Evolutionary conservation across 129 eudicot species (phyloP).

Genomic region (Lactuca sativa): DNA sequence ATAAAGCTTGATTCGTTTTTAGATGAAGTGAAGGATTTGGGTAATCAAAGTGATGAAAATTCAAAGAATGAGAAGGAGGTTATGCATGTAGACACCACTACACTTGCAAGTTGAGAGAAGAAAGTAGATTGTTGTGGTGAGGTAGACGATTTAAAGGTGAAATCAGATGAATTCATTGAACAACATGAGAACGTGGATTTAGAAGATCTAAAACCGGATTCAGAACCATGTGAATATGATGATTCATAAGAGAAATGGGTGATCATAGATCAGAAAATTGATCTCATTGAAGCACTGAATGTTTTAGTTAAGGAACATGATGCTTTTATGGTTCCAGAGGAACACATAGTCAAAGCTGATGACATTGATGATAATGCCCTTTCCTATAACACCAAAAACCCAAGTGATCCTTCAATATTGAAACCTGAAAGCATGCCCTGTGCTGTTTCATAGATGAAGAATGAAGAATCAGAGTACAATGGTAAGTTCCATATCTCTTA

Average conservation of each 20-base stretch:
- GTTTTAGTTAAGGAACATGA: neutral
- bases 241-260: neutral
- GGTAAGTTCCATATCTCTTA: conserved; percentile 10
- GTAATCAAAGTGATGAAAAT: conserved; percentile 5
- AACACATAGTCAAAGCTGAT: conserved; percentile 9
- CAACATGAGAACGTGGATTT: neutral
- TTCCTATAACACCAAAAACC: neutral
- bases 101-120: neutral
- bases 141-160: neutral
- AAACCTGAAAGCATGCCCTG: neutral
- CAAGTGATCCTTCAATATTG: neutral
- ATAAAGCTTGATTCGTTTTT: conserved; percentile 23
- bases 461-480: conserved; percentile 4
- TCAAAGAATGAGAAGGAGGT: neutral
- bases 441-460: conserved; percentile 3
- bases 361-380: neutral
- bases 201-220: conserved; percentile 4
- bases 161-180: neutral
- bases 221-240: neutral
- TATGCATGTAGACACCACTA: neutral
- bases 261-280: neutral
- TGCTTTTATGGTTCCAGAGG: conserved; percentile 15
- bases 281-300: neutral
- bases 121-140: no score
- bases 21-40: conserved; percentile 10